A percentile compares a stretch with the other conserved stretches of the same genome.
These are phyloP conservation scores for Globisporangium mamillatum DNA, from an alignment of 352 stramenopile species.

Conservation along the genomic window DNA sequence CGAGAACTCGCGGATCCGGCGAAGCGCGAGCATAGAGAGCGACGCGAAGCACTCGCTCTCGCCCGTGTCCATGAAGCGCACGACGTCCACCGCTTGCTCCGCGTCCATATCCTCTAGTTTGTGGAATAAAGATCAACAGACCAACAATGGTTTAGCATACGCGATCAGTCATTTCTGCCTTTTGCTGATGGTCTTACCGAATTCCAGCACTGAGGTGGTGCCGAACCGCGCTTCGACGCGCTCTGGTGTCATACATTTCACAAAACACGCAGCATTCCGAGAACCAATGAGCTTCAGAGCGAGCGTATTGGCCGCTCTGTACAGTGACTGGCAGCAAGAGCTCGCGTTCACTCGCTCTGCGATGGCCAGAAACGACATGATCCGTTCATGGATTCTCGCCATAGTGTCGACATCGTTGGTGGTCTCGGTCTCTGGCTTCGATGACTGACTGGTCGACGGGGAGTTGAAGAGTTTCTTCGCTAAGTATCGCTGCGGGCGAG, in stretches of 20 bases:
- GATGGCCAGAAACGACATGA: constrained; percentile 29
- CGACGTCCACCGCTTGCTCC: constrained; percentile 24
- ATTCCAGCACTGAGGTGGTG: constrained; percentile 22
- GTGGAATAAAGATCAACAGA: neutral
- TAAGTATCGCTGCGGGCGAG: constrained; percentile 36
- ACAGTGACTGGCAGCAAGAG: constrained; percentile 29
- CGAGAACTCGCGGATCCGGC: constrained; percentile 25
- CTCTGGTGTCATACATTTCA: constrained; percentile 20
- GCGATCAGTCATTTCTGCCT: no score
- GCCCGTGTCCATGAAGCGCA: constrained; percentile 32
- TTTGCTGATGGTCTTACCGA: constrained; percentile 10
- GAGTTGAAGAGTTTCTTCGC: constrained; percentile 20
- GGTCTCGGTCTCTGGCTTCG: neutral
- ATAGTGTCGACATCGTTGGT: neutral
- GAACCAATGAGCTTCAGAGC: constrained; percentile 25
- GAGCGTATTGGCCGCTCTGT: constrained; percentile 24
- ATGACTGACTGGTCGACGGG: no score
- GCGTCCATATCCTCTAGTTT: constrained; percentile 14
- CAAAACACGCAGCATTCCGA: constrained; percentile 14
- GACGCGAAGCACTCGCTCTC: constrained; percentile 39
- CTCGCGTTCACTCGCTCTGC: constrained; percentile 30
- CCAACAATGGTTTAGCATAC: neutral
- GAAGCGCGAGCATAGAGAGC: constrained; percentile 30
- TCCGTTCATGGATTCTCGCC: constrained; percentile 13
- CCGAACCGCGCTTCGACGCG: constrained; percentile 27